These are phyloP conservation scores for Coemansia umbellata DNA, from an alignment of 192 early-diverging fungal species.

Conservation along the genomic window DNA sequence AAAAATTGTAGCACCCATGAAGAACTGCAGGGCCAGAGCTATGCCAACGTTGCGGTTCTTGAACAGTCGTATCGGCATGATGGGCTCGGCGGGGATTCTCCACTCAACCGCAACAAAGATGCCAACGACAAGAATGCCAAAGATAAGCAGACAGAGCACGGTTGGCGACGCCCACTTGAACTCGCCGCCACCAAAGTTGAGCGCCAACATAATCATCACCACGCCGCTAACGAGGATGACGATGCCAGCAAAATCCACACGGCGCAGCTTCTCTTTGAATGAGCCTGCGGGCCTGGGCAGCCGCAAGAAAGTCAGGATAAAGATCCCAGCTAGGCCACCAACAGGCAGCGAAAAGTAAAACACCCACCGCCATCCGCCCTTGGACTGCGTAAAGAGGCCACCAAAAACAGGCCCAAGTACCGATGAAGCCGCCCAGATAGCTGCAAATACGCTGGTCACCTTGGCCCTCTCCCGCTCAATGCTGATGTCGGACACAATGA, in stretches of 20 bases:
- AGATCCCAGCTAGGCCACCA: conserved; percentile 32
- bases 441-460: conserved; percentile 54
- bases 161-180: conserved; percentile 66
- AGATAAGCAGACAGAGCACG: conserved; percentile 56
- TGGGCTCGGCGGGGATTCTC: conserved; percentile 54
- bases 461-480: conserved; percentile 56
- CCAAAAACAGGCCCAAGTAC: conserved; percentile 59
- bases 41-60: conserved; percentile 41
- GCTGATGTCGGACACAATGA: conserved; percentile 66
- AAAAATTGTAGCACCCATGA: conserved; percentile 48
- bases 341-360: conserved; percentile 60
- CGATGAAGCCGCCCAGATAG: conserved; percentile 55
- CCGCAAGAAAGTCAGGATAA: conserved; percentile 32
- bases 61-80: conserved; percentile 63
- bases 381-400: conserved; percentile 53
- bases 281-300: conserved; percentile 34
- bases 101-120: conserved; percentile 54
- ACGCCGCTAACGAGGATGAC: conserved; percentile 54
- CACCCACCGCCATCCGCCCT: conserved; percentile 42
- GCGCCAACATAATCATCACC: conserved; percentile 63
- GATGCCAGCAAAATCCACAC: conserved; percentile 64
- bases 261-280: conserved; percentile 49
- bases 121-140: conserved; percentile 48
- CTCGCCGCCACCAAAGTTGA: conserved; percentile 66
- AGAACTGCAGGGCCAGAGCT: conserved; percentile 14